These are phyloP conservation scores for Kernera saxatilis DNA, from an alignment of 345 rosid species.

Conservation along the genomic window DNA sequence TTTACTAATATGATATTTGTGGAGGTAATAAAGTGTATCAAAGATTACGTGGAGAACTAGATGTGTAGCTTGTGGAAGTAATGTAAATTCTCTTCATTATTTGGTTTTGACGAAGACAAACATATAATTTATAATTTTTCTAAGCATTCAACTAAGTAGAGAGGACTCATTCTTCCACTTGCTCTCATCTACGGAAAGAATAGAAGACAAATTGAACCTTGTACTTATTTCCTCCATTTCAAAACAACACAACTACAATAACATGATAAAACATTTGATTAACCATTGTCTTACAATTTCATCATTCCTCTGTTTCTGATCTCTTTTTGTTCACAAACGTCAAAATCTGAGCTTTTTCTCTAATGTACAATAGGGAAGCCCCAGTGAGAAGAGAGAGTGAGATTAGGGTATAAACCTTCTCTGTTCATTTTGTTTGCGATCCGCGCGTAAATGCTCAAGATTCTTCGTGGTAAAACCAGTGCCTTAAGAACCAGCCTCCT, in stretches of 20 bases:
- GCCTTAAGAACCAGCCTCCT: slow-evolving; percentile 44
- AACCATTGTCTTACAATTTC: not conserved
- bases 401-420: slow-evolving; percentile 43
- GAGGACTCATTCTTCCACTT: slow-evolving; percentile 3
- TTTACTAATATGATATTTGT: not conserved
- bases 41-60: not conserved
- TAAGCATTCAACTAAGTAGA: not conserved
- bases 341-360: slow-evolving; percentile 12
- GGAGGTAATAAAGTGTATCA: not conserved
- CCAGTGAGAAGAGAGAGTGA: slow-evolving; percentile 52
- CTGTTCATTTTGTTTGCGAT: slow-evolving; percentile 36
- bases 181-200: not conserved
- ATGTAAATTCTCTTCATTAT: not conserved
- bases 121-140: not conserved
- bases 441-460: slow-evolving; percentile 37
- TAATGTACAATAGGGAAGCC: slow-evolving; percentile 43
- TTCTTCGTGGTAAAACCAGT: slow-evolving; percentile 31
- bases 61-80: not conserved
- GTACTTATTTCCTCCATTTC: not conserved
- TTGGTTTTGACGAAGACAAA: not conserved
- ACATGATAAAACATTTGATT: not conserved
- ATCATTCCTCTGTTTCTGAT: not conserved
- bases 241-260: not conserved
- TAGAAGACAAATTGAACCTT: not conserved
- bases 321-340: not conserved